Evolutionary conservation across 441 rosid species (phyloP).

Genomic region (Pelargonium cotyledonis): DNA sequence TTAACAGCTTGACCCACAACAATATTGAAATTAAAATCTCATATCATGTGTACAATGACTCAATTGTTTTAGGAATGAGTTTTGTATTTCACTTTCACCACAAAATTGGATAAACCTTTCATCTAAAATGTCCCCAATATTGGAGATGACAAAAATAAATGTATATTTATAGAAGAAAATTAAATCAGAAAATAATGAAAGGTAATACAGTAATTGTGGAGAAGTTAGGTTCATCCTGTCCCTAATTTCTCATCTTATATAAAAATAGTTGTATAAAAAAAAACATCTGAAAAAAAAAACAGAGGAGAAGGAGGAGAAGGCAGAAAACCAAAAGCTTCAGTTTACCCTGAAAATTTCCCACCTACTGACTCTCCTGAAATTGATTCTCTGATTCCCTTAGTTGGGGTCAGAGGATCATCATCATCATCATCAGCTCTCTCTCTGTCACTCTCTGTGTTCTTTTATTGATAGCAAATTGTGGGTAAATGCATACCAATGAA

Average conservation of each 20-base stretch:
- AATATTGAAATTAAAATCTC: no score
- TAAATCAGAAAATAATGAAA: background rate
- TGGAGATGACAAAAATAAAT: no score
- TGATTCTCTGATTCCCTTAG: slow-evolving; percentile 67
- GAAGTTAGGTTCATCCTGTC: background rate
- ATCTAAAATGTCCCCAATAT: no score
- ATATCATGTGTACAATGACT: no score
- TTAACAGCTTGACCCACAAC: no score
- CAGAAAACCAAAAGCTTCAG: background rate
- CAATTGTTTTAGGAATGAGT: no score
- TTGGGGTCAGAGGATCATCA: slow-evolving; percentile 54
- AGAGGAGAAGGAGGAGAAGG: background rate
- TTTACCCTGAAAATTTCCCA: slow-evolving; percentile 10
- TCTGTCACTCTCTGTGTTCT: background rate
- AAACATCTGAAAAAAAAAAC: background rate
- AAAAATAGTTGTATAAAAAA: no score
- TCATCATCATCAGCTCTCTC: slow-evolving; percentile 19
- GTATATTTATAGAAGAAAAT: no score
- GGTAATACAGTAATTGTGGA: background rate
- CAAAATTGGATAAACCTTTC: no score
- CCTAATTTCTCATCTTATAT: background rate
- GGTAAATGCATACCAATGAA: background rate
- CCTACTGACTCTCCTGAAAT: slow-evolving; percentile 12
- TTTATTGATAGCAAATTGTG: background rate
- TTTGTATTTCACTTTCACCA: no score